phyloP scores from a whole-genome alignment of 176 grass and related monocot genomes.

The Musa itinerans region DNA sequence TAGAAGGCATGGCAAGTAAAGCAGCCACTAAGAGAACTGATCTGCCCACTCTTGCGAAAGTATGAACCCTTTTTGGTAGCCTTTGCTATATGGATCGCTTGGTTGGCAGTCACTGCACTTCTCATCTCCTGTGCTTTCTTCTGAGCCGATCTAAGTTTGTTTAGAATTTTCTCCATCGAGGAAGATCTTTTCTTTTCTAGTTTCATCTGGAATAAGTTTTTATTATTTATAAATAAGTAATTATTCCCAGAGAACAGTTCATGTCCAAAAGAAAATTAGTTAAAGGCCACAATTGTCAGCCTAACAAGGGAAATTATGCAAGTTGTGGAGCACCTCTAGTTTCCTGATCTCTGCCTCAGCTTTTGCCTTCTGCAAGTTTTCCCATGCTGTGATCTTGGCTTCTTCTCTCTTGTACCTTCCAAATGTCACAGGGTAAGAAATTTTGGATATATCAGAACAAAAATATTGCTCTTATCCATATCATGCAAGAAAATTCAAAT shows the following conservation, averaged over 20 bases:
- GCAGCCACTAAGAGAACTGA: slow-evolving; percentile 75
- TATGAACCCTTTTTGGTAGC: slow-evolving; percentile 37
- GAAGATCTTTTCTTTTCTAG: slow-evolving; percentile 80
- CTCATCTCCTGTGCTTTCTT: slow-evolving; percentile 70
- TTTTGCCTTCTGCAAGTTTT: slow-evolving; percentile 85
- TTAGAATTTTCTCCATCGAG: slow-evolving; percentile 81
- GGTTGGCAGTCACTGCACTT: slow-evolving; percentile 31
- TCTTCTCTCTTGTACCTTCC: slow-evolving; percentile 66
- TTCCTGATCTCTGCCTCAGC: slow-evolving; percentile 85
- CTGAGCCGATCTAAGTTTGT: slow-evolving; percentile 62
- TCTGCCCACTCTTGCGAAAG: slow-evolving; percentile 49
- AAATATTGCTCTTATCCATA: not conserved
- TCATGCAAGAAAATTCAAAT: not conserved
- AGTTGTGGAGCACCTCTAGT: slow-evolving; percentile 39
- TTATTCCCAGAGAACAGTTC: not conserved
- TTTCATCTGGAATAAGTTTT: slow-evolving; percentile 44
- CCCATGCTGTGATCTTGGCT: slow-evolving; percentile 81
- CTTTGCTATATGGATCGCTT: slow-evolving; percentile 35
- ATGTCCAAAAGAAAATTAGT: not conserved
- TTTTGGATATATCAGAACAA: slow-evolving; percentile 10
- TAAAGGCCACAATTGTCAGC: not conserved
- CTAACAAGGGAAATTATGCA: not conserved
- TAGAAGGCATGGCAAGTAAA: slow-evolving; percentile 92
- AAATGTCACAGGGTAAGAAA: slow-evolving; percentile 22
- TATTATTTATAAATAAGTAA: slow-evolving; percentile 1